Base-by-base conservation (phyloP, 2,329 filamentous ascomycete genomes). In the Graphiopsis chlorocephala region DNA sequence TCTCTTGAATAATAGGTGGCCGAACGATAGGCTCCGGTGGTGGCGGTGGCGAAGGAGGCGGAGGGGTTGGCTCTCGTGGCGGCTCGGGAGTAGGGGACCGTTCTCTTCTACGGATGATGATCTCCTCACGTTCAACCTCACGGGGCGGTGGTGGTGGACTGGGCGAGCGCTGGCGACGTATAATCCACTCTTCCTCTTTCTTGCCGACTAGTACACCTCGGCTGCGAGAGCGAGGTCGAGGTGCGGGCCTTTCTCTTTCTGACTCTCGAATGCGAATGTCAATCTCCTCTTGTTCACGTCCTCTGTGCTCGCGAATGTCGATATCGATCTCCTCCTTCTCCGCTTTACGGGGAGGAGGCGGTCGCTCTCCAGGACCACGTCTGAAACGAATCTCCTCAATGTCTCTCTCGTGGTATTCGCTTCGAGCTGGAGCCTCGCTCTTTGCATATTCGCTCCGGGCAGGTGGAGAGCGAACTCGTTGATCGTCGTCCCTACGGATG, bases 1-100 rank as follows among this genome's bases (percentile, higher is more conserved):
- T 88, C 74, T 97, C 91, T 73, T 94, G 88, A 77, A 94, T 91
- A 70, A 96, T 92, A 0, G 89, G 90, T 35, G 92, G 92, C 23
- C 89, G 88, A 48, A 87, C 85, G 71, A 95, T 88, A 52, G 90
- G 83, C 68, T 85, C 84, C 31, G 86, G 87, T 52, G 84, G 83
- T 55, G 79, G 80, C 35, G 79, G 77, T 42, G 79, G 78, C 45
- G 78, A 79, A 50, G 81, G 80, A 29, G 76, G 74, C 10, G 80
- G 78, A 7, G 64, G 64, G 20, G 65, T 63, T 48, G 72, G 72
- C 64, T 73, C 71, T 38, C 69, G 68, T 57, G 68, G 71, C 7
- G 73, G 74, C 52, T 73, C 72, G 3, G 74, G 73, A 33, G 70
- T 71, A 17, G 72, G 71, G 11, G 70, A 75, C 29, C 74, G 69